Evolutionary conservation across 768 basidiomycete species (phyloP), one percentile per base, ranked within the genome.

Genomic region (Naematelia encephala): DNA sequence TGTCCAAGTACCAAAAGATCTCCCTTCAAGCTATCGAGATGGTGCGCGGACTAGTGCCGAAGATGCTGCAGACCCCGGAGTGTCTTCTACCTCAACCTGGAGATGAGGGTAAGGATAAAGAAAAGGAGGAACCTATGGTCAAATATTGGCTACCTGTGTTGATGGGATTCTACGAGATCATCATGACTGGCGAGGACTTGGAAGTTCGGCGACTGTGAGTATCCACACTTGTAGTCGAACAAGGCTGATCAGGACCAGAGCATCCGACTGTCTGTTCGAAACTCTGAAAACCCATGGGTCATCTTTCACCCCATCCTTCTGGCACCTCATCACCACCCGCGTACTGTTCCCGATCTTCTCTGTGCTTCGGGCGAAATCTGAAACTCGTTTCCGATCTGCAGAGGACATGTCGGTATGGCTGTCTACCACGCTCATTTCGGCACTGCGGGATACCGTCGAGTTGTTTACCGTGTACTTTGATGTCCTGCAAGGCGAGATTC

Each of bases 401-500:
- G 96, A 98, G 72, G 96, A 98, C 67, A 94, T 98, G 91, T 96
- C 91, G 68, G 92, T 99, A 25, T 99, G 96, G 96, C 78, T 99
- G 47, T 97, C 92, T 23, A 96, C 96, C 13, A 99, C 96, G 1
- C 92, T 99, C 89, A 96, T 98, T 51, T 92, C 97, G 73, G 96
- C 96, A 0, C 82, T 99, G 47, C 86, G 96, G 46, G 89, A 97
- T 77, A 82, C 98, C 61, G 89, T 99, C 59, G 91, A 94, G 72
- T 83, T 99, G 21, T 99, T 93, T 75, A 93, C 96, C 1, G 90
- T 86, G 79, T 92, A 91, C 80, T 98, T 97, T 73, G 87, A 90
- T 53, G 90, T 86, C 14, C 77, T 99, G 68, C 90, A 92, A 66
- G 84, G 89, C 34, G 89, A 89, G 77, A 80, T 98, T 39, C 96